Conservation (phyloP, 1,284 basidiomycete species). For the Ustilago lituana region DNA sequence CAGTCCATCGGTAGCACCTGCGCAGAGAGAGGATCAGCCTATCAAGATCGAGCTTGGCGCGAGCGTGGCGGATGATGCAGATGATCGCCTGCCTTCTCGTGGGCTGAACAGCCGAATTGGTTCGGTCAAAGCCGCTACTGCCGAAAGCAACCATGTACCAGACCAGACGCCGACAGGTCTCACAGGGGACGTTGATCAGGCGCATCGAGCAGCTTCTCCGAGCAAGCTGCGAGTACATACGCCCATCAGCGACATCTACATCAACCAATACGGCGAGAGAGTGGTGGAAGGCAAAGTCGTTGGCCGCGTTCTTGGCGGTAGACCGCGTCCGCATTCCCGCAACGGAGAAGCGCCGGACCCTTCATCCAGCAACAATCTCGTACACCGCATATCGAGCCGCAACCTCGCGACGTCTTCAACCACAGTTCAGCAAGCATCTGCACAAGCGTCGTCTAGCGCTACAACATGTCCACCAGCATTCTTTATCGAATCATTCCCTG, state of each 20-base stretch:
- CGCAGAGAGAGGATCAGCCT: background rate
- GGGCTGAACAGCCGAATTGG: conserved; percentile 25
- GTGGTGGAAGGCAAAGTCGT: conserved; percentile 48
- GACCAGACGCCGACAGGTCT: too few relatives aligned
- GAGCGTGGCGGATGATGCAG: conserved; percentile 18
- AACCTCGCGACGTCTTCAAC: background rate
- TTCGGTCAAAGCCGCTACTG: conserved; percentile 29
- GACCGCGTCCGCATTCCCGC: conserved; percentile 23
- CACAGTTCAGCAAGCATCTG: background rate
- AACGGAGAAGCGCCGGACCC: background rate
- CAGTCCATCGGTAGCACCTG: conserved; percentile 1
- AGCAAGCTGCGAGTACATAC: conserved; percentile 19
- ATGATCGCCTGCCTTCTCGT: conserved; percentile 27
- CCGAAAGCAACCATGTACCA: too few relatives aligned
- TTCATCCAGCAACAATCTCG: background rate
- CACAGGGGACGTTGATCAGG: background rate
- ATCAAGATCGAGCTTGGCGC: conserved; percentile 17
- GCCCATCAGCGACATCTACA: conserved; percentile 43
- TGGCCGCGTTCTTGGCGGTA: conserved; percentile 34
- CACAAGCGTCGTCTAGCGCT: background rate
- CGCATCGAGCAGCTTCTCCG: conserved; percentile 12
- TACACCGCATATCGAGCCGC: background rate
- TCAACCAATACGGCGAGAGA: conserved; percentile 49
- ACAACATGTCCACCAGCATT: conserved; percentile 37
- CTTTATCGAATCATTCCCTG: conserved; percentile 54